Conservation (phyloP, 2,329 filamentous ascomycete genomes). For the Byssothecium circinans region DNA sequence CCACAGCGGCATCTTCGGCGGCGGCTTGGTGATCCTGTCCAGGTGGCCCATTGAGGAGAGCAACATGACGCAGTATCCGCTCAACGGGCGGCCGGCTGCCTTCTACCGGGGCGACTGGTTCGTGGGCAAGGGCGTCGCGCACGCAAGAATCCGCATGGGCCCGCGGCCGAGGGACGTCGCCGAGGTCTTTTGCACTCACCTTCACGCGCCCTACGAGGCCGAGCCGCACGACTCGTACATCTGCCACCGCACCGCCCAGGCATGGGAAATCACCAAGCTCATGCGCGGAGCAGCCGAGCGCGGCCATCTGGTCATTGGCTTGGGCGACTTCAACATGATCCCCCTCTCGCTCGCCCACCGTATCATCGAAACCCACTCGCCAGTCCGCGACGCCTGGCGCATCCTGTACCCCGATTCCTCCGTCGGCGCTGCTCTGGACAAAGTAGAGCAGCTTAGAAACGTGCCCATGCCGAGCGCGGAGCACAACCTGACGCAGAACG, state of each 20-base stretch:
- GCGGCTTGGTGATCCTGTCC: constrained; percentile 84
- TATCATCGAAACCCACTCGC: constrained; percentile 75
- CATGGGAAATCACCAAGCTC: constrained; percentile 91
- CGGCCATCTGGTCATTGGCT: constrained; percentile 79
- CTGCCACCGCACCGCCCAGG: constrained; percentile 87
- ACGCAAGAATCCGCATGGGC: constrained; percentile 75
- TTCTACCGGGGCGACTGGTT: constrained; percentile 97
- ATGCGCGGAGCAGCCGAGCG: constrained; percentile 78
- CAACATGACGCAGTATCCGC: constrained; percentile 81
- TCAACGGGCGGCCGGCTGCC: constrained; percentile 90
- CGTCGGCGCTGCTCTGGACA: constrained; percentile 70
- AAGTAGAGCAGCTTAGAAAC: constrained; percentile 66
- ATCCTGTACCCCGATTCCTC: constrained; percentile 81
- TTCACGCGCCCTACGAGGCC: constrained; percentile 84
- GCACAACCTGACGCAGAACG: constrained; percentile 78
- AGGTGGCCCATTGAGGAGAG: constrained; percentile 91
- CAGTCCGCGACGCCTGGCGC: constrained; percentile 82
- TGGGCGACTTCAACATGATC: constrained; percentile 98
- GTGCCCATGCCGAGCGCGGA: constrained; percentile 72
- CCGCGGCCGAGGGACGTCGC: constrained; percentile 65
- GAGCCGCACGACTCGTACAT: constrained; percentile 82
- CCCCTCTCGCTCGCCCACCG: constrained; percentile 82
- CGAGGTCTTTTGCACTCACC: constrained; percentile 91
- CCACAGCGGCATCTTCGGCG: constrained; percentile 83
- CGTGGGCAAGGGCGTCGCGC: constrained; percentile 91